Evolutionary conservation across 495 filamentous ascomycete species (phyloP).

Genomic region (Trichoderma virens): DNA sequence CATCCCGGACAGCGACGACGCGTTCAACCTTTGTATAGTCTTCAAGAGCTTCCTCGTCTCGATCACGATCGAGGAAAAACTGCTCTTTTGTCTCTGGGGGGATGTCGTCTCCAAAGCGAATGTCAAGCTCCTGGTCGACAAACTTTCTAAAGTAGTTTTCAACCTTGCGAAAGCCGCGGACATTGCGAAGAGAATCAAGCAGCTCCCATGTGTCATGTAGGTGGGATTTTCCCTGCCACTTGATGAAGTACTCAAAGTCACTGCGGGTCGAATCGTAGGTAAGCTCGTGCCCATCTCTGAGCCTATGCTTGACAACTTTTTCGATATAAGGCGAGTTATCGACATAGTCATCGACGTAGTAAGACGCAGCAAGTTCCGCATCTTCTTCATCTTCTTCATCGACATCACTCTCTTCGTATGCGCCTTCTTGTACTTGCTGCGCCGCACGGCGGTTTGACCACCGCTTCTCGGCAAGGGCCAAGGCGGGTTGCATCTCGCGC

Average conservation of each 20-base stretch:
- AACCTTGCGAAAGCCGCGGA: constrained; percentile 69
- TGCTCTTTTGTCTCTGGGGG: constrained; percentile 84
- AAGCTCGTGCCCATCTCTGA: constrained; percentile 59
- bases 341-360: constrained; percentile 55
- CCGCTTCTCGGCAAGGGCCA: constrained; percentile 64
- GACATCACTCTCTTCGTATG: constrained; percentile 76
- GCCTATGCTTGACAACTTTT: constrained; percentile 74
- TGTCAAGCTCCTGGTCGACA: constrained; percentile 63
- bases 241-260: constrained; percentile 91
- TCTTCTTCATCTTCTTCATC: constrained; percentile 71
- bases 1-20: constrained; percentile 72
- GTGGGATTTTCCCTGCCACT: constrained; percentile 94
- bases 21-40: constrained; percentile 88
- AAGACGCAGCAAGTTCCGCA: constrained; percentile 48
- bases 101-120: constrained; percentile 59
- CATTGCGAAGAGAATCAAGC: constrained; percentile 51
- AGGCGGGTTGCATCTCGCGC: constrained; percentile 48
- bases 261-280: constrained; percentile 54
- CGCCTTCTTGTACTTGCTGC: constrained; percentile 71
- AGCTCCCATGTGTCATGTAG: constrained; percentile 94
- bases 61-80: constrained; percentile 81
- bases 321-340: constrained; percentile 80
- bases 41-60: constrained; percentile 70
- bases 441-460: constrained; percentile 86
- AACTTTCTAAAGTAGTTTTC: constrained; percentile 90